These are phyloP conservation scores for Epichloe typhina DNA, from an alignment of 2,329 filamentous ascomycete species.

Conservation along the genomic window DNA sequence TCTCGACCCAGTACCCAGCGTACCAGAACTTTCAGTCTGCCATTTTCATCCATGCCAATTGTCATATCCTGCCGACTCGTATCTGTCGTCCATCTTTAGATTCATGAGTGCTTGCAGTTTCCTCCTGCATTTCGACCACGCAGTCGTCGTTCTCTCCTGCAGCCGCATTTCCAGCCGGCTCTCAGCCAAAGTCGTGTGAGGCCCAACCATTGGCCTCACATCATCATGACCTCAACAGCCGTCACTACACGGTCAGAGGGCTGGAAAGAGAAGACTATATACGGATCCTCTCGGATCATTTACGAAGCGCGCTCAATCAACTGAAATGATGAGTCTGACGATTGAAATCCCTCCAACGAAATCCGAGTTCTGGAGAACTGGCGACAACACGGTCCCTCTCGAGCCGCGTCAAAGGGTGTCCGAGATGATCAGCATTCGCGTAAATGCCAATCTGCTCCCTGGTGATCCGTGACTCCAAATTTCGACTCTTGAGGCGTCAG, in stretches of 20 bases:
- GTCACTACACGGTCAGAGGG: constrained; percentile 1
- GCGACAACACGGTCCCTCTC: background rate
- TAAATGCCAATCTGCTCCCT: background rate
- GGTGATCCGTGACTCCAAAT: background rate
- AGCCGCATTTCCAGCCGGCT: background rate
- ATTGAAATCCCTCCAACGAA: background rate
- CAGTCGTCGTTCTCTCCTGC: background rate
- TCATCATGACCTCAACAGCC: background rate
- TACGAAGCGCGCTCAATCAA: constrained; percentile 14
- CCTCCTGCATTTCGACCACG: background rate
- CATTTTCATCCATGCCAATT: background rate
- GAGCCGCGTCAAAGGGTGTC: background rate
- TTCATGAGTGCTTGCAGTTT: background rate
- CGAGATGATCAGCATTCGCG: background rate
- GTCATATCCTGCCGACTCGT: background rate
- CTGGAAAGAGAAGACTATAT: constrained; percentile 17
- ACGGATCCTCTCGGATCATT: constrained; percentile 24
- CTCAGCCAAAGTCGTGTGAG: background rate
- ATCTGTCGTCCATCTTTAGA: background rate
- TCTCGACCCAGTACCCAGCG: background rate
- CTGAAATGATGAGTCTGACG: background rate
- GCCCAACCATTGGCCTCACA: background rate
- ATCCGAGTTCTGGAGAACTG: background rate
- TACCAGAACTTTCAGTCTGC: background rate
- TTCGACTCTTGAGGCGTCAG: background rate